Base-by-base conservation (phyloP, 768 basidiomycete genomes). In the Austroboletus festivus region DNA sequence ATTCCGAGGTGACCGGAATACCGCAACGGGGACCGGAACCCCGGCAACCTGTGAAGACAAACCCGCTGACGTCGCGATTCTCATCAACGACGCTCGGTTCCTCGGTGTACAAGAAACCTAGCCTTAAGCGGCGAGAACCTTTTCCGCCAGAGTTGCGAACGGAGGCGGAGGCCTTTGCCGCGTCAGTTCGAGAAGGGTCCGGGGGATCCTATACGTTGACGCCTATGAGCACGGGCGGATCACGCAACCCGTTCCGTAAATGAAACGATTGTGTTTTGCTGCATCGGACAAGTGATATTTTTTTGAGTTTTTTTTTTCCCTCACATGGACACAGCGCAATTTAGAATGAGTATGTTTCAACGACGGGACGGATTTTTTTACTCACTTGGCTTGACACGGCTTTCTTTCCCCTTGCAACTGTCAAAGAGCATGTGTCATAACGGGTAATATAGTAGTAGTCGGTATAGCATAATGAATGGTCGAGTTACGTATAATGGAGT, bases 1-100 rank as follows among this genome's bases (percentile, higher is more conserved):
- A 84, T 65, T 81, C 86, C 48, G 79, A 85, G 62, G 60, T 82
- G 42, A 90, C 85, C 10, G 86, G 88, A 18, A 59, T 72, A 30
- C 80, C 80, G 52, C 76, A 78, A 26, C 71, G 70, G 22, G 77
- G 72, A 35, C 82, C 88, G 6, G 84, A 88, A 58, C 80, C 86
- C n/a, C 77, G 86, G n/a, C 78, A 83, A 65, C 85, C 87, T 18
- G 73, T 87, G 54, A 77, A 76, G 68, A 71, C 66, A 34, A 69
- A 74, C 24, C 61, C 71, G 28, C 57, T 74, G 48, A 60, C 70
- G 6, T 76, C 77, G 50, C 69, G 78, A 45, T 77, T 78, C 60
- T 83, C 80, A 20, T 63, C 67, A 23, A 74, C 73, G 42, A 77
- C 76, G 28, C 55, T 67, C 42, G 69, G 69, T 35, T 75, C 72